Evolutionary conservation across 345 rosid genomes (phyloP).

Genomic region (Kandelia obovata): DNA sequence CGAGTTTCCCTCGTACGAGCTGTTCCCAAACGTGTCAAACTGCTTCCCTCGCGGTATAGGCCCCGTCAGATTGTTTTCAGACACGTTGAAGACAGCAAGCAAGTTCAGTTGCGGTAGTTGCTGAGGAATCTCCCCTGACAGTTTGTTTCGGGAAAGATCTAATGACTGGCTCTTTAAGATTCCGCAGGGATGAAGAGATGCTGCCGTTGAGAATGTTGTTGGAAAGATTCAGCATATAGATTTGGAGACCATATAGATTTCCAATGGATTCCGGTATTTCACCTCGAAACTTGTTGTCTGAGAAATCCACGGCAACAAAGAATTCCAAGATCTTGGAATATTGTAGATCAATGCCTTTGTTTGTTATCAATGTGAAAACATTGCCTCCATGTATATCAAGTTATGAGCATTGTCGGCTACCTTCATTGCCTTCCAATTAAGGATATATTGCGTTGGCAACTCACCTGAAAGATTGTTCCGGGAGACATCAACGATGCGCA

Average conservation of each 20-base stretch:
- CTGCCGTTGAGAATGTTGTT: not conserved
- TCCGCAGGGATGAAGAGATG: not conserved
- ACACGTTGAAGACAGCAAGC: not conserved
- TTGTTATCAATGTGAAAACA: not conserved
- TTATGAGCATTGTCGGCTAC: no score
- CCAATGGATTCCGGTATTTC: not conserved
- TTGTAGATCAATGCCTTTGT: not conserved
- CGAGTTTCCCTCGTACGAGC: not conserved
- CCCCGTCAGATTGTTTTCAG: not conserved
- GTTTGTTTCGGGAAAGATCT: constrained; percentile 1
- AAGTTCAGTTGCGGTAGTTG: not conserved
- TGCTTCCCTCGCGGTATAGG: constrained; percentile 5
- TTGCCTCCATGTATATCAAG: not conserved
- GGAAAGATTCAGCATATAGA: not conserved
- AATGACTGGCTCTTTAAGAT: not conserved
- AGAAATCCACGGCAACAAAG: constrained; percentile 5
- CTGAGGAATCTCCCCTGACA: constrained; percentile 3
- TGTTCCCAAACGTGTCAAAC: not conserved
- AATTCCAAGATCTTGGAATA: not conserved
- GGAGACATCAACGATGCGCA: constrained; percentile 11
- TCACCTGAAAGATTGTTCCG: constrained; percentile 4
- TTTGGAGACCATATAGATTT: not conserved
- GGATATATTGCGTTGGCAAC: not conserved
- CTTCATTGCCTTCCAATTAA: constrained; percentile 8
- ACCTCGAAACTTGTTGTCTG: not conserved